Conservation (phyloP, 441 rosid species). For the Croton laevigatus region DNA sequence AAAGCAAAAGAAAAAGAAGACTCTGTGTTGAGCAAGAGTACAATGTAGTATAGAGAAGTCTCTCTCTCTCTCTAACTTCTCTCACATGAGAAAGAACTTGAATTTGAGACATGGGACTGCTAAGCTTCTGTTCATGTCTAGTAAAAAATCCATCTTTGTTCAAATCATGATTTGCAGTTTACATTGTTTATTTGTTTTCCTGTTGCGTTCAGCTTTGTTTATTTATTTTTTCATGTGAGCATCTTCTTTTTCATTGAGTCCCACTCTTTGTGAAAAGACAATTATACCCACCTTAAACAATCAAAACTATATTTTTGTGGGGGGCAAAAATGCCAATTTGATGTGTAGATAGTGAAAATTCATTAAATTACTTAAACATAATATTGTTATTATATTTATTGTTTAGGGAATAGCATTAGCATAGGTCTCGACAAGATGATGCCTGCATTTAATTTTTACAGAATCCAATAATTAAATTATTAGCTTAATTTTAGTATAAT, state of each 20-base stretch:
- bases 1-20: not conserved
- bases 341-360: not conserved
- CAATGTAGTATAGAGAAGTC: slow-evolving; percentile 13
- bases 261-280: slow-evolving; percentile 23
- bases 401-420: slow-evolving; percentile 36
- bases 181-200: not conserved
- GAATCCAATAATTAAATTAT: slow-evolving; percentile 32
- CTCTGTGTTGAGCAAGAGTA: not conserved
- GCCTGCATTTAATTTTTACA: slow-evolving; percentile 31
- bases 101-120: slow-evolving; percentile 42
- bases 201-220: not conserved
- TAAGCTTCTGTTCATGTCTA: slow-evolving; percentile 39
- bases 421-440: slow-evolving; percentile 27
- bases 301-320: not conserved
- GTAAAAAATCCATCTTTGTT: slow-evolving; percentile 29
- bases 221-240: not conserved
- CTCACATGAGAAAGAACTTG: slow-evolving; percentile 20
- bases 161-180: slow-evolving; percentile 37
- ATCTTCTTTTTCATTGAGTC: not conserved
- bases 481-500: slow-evolving; percentile 5
- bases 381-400: not conserved
- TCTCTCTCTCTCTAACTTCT: slow-evolving; percentile 6
- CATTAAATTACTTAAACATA: slow-evolving; percentile 21
- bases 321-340: not conserved
- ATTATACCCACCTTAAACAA: slow-evolving; percentile 10